A percentile compares a stretch with the other conserved stretches of the same genome.
Conservation (phyloP, 108 stramenopile genomes). For the Schizochytrium sp. region DNA sequence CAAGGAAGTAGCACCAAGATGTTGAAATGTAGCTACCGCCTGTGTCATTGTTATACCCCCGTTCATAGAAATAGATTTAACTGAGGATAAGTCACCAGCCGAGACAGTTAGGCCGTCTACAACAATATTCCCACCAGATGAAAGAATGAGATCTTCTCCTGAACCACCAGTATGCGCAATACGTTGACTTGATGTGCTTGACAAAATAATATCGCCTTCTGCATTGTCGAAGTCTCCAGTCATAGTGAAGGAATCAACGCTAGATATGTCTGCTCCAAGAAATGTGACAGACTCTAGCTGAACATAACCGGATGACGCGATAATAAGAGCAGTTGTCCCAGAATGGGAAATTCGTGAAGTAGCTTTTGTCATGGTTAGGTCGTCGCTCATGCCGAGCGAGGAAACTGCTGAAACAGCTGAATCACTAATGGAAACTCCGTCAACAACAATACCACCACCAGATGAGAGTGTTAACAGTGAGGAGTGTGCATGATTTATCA, state of each 20-base stretch:
- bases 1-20: background rate
- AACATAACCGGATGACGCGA: background rate
- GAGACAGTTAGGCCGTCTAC: background rate
- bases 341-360: background rate
- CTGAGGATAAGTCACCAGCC: background rate
- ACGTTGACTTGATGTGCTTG: background rate
- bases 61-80: background rate
- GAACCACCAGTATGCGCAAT: background rate
- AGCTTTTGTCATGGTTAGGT: background rate
- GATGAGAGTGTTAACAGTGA: background rate
- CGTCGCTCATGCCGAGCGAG: conserved; percentile 5
- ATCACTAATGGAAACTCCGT: background rate
- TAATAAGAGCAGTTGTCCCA: background rate
- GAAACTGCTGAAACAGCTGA: background rate
- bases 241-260: background rate
- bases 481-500: background rate
- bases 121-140: conserved; percentile 9
- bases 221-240: background rate
- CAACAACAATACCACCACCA: background rate
- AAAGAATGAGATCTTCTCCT: background rate
- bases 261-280: background rate
- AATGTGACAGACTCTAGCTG: background rate
- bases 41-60: background rate
- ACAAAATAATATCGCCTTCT: background rate
- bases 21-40: conserved; percentile 17